Evolutionary conservation across 352 stramenopile species (phyloP), one percentile per base, ranked within the genome.

Genomic region (Phytopythium delawarense): DNA sequence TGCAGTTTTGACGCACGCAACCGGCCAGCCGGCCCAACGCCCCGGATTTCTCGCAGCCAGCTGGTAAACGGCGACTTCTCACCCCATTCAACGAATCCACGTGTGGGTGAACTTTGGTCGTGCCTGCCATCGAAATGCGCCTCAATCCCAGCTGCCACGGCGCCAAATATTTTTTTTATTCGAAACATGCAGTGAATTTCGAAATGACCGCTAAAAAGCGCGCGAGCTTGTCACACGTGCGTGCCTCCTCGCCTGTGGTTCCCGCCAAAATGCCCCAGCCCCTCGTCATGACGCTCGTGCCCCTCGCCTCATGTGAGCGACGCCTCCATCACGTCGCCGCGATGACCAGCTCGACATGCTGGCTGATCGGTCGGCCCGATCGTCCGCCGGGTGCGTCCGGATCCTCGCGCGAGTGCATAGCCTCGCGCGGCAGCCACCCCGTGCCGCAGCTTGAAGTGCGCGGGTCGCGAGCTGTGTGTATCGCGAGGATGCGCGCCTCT

Each of bases 81-180:
- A 16, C 39, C 39, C 15, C 39, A 44, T 44, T 18, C 15, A 44
- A 44, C 39, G 13, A 44, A 44, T 40, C 13, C 35, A 16, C 9
- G 16, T 12, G 39, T 45, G 16, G 39, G 39, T 45, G 4, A 45
- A 45, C 39, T 13, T 48, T 40, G 9, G 35, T 40, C 35, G 35
- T 2, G 7, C 16, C 0, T 0, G n/a, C n/a, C 42, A 23, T 48
- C 18, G 42, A 48, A 48, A 48, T 48, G 18, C n/a, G 42, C 42
- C 18, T 9, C 4, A 23, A 23, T 48, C 18, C 42, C 42, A 48
- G 42, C 42, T 48, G 42, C 4, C 42, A n/a, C 42, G 18, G n/a
- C 42, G 42, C 42, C 42, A 48, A 48, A 48, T 23, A 48, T 44
- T 40, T 40, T 40, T 40, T 40, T 44, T 44, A 44, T 44, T 44